A percentile compares a stretch with the other conserved stretches of the same genome.
Evolutionary conservation across 371 early-diverging fungal species (phyloP).

Genomic region (Smittium mucronatum): DNA sequence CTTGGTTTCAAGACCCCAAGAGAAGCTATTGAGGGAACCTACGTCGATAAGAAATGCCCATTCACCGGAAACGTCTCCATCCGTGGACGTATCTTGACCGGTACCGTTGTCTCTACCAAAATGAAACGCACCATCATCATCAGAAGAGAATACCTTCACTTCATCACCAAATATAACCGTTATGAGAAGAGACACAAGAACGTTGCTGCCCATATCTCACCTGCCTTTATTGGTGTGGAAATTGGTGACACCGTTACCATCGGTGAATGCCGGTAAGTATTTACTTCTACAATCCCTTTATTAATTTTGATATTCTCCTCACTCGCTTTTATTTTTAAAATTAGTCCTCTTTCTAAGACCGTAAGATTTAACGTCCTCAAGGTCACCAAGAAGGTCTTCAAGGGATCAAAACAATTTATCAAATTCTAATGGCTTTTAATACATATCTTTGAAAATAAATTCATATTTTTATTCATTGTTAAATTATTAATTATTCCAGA

Average conservation of each 20-base stretch:
- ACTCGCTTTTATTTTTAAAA: slow-evolving; percentile 51
- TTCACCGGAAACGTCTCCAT: slow-evolving; percentile 98
- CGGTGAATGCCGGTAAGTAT: slow-evolving; percentile 95
- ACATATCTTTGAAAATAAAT: background rate
- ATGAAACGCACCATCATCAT: slow-evolving; percentile 98
- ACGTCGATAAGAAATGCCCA: slow-evolving; percentile 99
- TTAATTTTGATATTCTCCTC: slow-evolving; percentile 85
- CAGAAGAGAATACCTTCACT: slow-evolving; percentile 98
- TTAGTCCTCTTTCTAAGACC: slow-evolving; percentile 93
- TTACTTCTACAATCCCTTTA: slow-evolving; percentile 89
- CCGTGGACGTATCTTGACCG: slow-evolving; percentile 96
- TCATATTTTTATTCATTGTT: background rate
- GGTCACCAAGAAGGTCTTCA: slow-evolving; percentile 73
- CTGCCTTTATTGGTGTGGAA: slow-evolving; percentile 93
- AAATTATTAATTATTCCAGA: background rate
- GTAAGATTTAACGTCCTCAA: slow-evolving; percentile 98
- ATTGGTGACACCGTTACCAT: slow-evolving; percentile 92
- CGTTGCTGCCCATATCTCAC: slow-evolving; percentile 96
- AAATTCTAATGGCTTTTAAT: slow-evolving; percentile 67
- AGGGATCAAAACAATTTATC: slow-evolving; percentile 86
- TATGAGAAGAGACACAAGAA: slow-evolving; percentile 99
- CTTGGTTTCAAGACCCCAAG: slow-evolving; percentile 98
- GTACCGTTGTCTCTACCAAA: slow-evolving; percentile 94
- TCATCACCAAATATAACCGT: slow-evolving; percentile 99
- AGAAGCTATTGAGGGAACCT: slow-evolving; percentile 92